Conservation (phyloP, 2,329 filamentous ascomycete species). For the Plectosphaerella plurivora region DNA sequence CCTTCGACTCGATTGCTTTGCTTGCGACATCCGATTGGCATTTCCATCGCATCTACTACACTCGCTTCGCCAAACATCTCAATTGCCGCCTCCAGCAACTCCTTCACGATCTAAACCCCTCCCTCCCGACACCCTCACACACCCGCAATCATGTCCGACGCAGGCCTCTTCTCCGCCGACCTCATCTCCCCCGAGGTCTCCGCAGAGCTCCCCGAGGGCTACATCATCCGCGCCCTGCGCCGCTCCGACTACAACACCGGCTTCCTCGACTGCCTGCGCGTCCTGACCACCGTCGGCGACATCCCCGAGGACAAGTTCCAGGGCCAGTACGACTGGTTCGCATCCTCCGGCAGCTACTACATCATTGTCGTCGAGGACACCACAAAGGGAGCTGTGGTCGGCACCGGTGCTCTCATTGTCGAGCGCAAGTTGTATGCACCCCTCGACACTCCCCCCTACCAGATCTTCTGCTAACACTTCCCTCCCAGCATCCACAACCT, state of each 20-base stretch:
- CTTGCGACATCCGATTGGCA: too few relatives aligned
- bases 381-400: constrained; percentile 63
- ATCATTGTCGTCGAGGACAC: constrained; percentile 80
- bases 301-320: constrained; percentile 71
- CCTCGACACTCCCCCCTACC: constrained; percentile 13
- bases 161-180: constrained; percentile 70
- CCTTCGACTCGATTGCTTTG: not conserved
- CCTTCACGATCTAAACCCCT: not conserved
- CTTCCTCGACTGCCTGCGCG: constrained; percentile 86
- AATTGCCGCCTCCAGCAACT: too few relatives aligned
- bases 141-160: constrained; percentile 20
- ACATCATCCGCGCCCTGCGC: constrained; percentile 76
- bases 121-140: not conserved
- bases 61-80: too few relatives aligned
- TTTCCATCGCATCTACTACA: too few relatives aligned
- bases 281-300: constrained; percentile 90
- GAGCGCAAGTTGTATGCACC: constrained; percentile 83
- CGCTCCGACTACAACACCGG: constrained; percentile 73
- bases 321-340: constrained; percentile 79
- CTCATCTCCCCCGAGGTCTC: constrained; percentile 76
- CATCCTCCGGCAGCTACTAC: constrained; percentile 72
- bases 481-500: constrained; percentile 67
- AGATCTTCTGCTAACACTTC: not conserved
- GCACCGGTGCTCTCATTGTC: constrained; percentile 82
- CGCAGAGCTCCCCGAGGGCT: constrained; percentile 70